phyloP scores from a whole-genome alignment of 306 rosid genomes.

The Myrica gale region DNA sequence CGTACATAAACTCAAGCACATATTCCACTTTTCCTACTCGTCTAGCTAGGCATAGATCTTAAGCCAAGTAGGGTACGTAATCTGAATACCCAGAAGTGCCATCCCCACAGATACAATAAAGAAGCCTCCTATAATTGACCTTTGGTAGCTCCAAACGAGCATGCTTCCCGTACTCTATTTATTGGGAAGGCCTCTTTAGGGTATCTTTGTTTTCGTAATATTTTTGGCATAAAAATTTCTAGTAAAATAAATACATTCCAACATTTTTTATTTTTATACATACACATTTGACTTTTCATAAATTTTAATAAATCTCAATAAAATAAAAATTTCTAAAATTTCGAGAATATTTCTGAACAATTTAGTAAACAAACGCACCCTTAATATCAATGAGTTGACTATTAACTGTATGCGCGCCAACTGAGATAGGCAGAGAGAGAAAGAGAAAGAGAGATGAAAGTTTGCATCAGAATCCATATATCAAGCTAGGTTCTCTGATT shows the following conservation, averaged over 20 bases:
- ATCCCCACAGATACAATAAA: not conserved
- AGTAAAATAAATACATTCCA: too few species aligned
- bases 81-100: not conserved
- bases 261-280: too few species aligned
- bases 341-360: too few species aligned
- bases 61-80: not conserved
- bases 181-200: too few species aligned
- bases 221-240: too few species aligned
- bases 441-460: slow-evolving; percentile 15
- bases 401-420: slow-evolving; percentile 23
- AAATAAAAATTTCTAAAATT: too few species aligned
- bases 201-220: too few species aligned
- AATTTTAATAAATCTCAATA: too few species aligned
- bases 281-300: too few species aligned
- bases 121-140: slow-evolving; percentile 12
- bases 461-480: slow-evolving; percentile 64
- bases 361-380: too few species aligned
- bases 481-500: slow-evolving; percentile 16
- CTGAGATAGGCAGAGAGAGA: not conserved
- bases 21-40: not conserved
- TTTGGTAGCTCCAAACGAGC: slow-evolving; percentile 25
- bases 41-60: not conserved
- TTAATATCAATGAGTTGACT: not conserved
- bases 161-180: not conserved
- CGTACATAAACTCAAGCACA: too few species aligned